Evolutionary conservation across 352 stramenopile species (phyloP), one percentile per base, ranked within the genome.

Genomic region (Globisporangium canariense): DNA sequence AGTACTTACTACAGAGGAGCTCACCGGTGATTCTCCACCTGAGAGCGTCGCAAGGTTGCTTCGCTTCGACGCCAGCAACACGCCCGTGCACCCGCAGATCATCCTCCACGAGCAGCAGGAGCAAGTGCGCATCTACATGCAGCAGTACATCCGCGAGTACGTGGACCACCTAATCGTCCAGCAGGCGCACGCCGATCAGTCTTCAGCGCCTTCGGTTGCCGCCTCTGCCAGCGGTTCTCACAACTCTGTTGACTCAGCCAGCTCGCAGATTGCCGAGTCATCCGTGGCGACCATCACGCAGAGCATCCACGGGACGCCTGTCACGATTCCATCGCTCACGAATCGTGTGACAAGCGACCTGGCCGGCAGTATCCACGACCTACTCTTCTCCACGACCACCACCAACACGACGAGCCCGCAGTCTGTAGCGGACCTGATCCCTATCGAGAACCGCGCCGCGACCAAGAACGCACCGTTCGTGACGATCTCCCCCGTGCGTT

Each of bases 351-450:
- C 69, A 2, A 67, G 64, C 11, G 74, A 77, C 20, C 67, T 78
- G 20, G 78, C 73, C 34, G 75, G 76, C 40, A 88, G 74, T 25
- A 80, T 90, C 34, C 78, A 90, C 66, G 77, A 91, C n/a, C 59
- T 89, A 43, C 61, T 92, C 10, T 73, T 92, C 54, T 79, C 36
- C 36, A 41, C 25, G 25, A 28, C 70, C 0, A 75, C 60, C 0
- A 74, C 58, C 45, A 80, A 68, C 45, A 76, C 75, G 1, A 86
- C 88, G 34, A 93, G 83, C 53, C 83, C 86, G 20, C 86, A 94
- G 71, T 90, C 78, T 7, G 83, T 94, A 9, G 72, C 77, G 5
- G 76, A 87, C 3, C 32, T 70, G 20, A 36, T 64, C 13, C 11
- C 59, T 4, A n/a, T 36, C 36, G 64, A 69, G 43, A 65, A 57